Conservation (phyloP, 306 rosid species). For the Crotalaria pallida region DNA sequence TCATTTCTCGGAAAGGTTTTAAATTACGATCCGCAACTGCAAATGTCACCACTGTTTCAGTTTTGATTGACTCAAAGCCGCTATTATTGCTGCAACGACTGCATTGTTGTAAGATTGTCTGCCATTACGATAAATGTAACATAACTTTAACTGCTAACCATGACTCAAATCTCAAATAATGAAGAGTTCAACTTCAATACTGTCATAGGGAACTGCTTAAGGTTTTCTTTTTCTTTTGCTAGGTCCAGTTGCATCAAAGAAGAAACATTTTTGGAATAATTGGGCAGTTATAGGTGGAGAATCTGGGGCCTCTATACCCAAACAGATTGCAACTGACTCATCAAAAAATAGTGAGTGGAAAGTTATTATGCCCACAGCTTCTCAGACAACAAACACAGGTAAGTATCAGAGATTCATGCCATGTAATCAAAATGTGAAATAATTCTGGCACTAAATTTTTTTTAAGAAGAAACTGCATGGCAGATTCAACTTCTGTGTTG, state of each 20-base stretch:
- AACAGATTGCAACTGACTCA: neutral
- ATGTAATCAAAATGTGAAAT: neutral
- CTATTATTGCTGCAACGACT: too few species aligned
- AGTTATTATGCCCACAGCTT: neutral
- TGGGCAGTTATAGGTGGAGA: slow-evolving; percentile 12
- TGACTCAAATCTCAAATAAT: neutral
- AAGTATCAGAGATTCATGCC: neutral
- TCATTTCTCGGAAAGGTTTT: neutral
- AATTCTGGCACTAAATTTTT: neutral
- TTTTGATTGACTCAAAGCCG: too few species aligned
- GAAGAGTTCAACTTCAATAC: neutral
- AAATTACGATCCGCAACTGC: too few species aligned
- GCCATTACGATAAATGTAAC: too few species aligned
- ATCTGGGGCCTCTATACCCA: neutral
- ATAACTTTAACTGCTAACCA: too few species aligned
- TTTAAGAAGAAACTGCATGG: neutral
- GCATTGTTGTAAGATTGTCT: too few species aligned
- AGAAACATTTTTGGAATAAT: neutral
- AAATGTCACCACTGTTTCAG: too few species aligned
- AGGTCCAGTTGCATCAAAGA: slow-evolving; percentile 1
- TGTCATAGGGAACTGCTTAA: neutral
- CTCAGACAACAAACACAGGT: neutral
- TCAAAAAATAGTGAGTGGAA: slow-evolving; percentile 1
- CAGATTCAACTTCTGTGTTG: neutral
- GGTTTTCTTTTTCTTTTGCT: neutral